Evolutionary conservation across 1,284 basidiomycete species (phyloP).

Genomic region (Cutaneotrichosporon spelunceum): DNA sequence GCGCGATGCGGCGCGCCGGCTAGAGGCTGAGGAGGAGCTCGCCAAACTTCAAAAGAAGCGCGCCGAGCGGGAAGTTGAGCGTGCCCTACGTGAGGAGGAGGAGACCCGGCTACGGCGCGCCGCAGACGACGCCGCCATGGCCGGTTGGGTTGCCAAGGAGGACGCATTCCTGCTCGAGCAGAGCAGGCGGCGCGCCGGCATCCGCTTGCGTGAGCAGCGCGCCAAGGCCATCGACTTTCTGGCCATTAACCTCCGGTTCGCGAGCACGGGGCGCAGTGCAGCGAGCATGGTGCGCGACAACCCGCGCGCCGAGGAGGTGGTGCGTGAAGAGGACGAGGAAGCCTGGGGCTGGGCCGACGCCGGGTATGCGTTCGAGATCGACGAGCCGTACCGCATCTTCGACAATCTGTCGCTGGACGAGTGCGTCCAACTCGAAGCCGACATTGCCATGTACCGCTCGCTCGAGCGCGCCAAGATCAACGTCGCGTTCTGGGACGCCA

Average conservation of each 20-base stretch:
- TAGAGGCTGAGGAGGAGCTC: constrained; percentile 92
- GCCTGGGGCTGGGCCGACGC: constrained; percentile 67
- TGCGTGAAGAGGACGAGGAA: constrained; percentile 63
- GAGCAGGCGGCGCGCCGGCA: constrained; percentile 82
- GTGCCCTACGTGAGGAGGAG: constrained; percentile 84
- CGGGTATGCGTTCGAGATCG: constrained; percentile 93
- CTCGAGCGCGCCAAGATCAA: constrained; percentile 81
- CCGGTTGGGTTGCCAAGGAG: constrained; percentile 95
- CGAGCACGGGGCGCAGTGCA: constrained; percentile 54
- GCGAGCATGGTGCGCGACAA: constrained; percentile 42
- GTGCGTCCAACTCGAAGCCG: constrained; percentile 87
- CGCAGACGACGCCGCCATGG: constrained; percentile 93
- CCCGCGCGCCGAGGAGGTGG: constrained; percentile 35
- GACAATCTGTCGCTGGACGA: constrained; percentile 86
- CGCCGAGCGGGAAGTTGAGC: constrained; percentile 87
- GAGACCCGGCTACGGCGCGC: constrained; percentile 80
- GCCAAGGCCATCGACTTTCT: constrained; percentile 95
- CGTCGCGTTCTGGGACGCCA: constrained; percentile 97
- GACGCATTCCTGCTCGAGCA: constrained; percentile 97
- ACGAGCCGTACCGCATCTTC: constrained; percentile 96
- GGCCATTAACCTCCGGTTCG: constrained; percentile 86
- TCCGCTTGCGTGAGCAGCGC: constrained; percentile 89
- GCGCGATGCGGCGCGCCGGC: constrained; percentile 73
- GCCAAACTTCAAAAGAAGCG: constrained; percentile 84
- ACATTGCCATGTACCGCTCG: constrained; percentile 86